Evolutionary conservation across 768 basidiomycete species (phyloP), one percentile per base, ranked within the genome.

Genomic region (Mycena latifolia): DNA sequence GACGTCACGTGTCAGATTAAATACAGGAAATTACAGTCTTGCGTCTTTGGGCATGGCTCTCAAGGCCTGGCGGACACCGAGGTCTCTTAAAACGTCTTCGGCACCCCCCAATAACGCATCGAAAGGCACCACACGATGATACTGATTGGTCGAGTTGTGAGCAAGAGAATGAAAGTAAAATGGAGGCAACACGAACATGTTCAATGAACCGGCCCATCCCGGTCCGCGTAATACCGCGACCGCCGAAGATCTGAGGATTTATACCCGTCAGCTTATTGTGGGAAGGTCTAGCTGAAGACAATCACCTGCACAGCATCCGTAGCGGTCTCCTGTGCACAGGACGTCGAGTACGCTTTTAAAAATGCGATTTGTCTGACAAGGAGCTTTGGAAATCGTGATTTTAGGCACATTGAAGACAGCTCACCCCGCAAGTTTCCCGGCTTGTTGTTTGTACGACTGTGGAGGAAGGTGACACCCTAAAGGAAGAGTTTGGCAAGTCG

Each of bases 151-250:
- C n/a, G n/a, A n/a, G n/a, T 14, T 41, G 55, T 29, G 33, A 39
- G 60, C 33, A 45, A 35, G 11, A 35, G 11, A 50, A 47, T n/a
- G 15, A 35, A 31, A 17, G 76, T 76, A 20, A 31, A 39, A 31
- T 27, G 27, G 47, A 31, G 31, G n/a, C 51, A 20, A 43, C 17
- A 62, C 46, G 41, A 51, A 41, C n/a, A 72, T 92, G 91, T 77
- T 95, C 93, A 53, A 93, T 86, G 71, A 84, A 85, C 59, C 81
- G 82, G 41, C 93, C 93, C 92, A 94, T 93, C 20, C 94, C 93
- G 2, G 88, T 88, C 75, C 87, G 86, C 4, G 95, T 96, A 54
- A 96, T 87, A 27, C 92, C 94, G 58, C 95, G 88, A 20, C 94
- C 95, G 72, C 94, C 94, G 69, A 95, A 95, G 66, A 96, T 87